Evolutionary conservation across 2,329 filamentous ascomycete species (phyloP), one percentile per base, ranked within the genome.

Genomic region (Epichloe aotearoae): DNA sequence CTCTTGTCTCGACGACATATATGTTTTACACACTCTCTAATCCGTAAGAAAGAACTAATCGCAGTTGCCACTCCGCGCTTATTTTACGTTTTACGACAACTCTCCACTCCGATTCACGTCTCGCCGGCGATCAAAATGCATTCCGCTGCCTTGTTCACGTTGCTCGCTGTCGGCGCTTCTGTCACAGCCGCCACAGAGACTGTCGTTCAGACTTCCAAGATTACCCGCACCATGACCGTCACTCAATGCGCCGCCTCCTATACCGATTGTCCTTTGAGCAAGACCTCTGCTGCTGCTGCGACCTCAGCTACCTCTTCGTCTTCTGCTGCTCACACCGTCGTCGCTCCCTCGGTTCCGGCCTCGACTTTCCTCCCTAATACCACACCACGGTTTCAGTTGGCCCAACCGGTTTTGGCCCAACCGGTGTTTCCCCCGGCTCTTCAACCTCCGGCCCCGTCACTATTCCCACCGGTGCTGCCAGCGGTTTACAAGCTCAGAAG

Each of bases 221-320:
- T 64, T 49, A 72, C 70, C 50, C 62, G 61, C 56, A 69, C 68
- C 47, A 52, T 71, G 55, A 76, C 73, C 60, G 65, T 76, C 60
- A 76, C 73, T 52, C 58, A 64, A 59, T 74, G 73, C 67, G 66
- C 69, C 61, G 67, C 71, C 42, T 64, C 63, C 11, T 63, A 67
- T 54, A 64, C 66, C 55, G 64, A 71, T 62, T 74, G 73, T 68
- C 70, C 72, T 50, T 47, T 57, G 39, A 54, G 56, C 52, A 61
- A 64, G 51, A 59, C 62, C 20, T 58, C 57, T 42, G 43, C 50
- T 19, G 44, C 51, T 17, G 49, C 52, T 23, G 52, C 49, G 7
- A 40, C 40, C 34, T 40, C 49, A 26, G 54, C 58, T 48, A 52
- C 54, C 41, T 15, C 36, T n/a, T 59, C 65, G 55, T 61, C 66